These are phyloP conservation scores for Penicillium palitans DNA, from an alignment of 2,329 filamentous ascomycete species.

Conservation along the genomic window DNA sequence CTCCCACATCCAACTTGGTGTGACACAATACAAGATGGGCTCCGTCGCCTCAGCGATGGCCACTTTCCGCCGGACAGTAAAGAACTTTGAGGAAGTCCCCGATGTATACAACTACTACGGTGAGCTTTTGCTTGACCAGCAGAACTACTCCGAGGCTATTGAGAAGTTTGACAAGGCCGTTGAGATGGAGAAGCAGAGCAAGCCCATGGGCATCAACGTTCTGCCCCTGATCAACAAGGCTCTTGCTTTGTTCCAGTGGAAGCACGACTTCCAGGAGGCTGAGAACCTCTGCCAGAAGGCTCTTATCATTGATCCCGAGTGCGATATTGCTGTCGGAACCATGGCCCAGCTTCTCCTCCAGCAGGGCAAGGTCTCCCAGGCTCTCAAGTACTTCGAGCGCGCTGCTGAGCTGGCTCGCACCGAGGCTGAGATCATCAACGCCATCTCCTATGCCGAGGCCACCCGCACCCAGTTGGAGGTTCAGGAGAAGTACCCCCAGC, in stretches of 20 bases:
- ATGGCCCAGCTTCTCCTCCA: conserved; percentile 97
- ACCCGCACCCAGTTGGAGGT: conserved; percentile 94
- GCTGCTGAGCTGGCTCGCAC: conserved; percentile 92
- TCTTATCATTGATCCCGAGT: conserved; percentile 95
- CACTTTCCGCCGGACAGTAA: conserved; percentile 94
- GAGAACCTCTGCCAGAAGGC: conserved; percentile 98
- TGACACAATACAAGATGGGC: conserved; percentile 99
- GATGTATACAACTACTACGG: conserved; percentile 99
- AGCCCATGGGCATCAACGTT: conserved; percentile 96
- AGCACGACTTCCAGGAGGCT: conserved; percentile 90
- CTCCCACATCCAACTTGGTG: conserved; percentile 97
- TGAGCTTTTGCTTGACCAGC: conserved; percentile 92
- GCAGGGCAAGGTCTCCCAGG: conserved; percentile 94
- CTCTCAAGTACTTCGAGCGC: conserved; percentile 94
- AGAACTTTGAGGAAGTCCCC: conserved; percentile 95
- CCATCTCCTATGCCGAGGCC: conserved; percentile 93
- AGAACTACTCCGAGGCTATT: conserved; percentile 91
- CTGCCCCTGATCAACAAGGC: conserved; percentile 98
- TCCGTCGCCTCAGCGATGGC: conserved; percentile 97
- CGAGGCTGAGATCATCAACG: conserved; percentile 93
- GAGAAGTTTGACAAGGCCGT: conserved; percentile 99
- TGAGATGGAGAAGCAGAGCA: conserved; percentile 93
- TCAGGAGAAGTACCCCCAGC: conserved; percentile 79
- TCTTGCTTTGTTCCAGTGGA: conserved; percentile 95
- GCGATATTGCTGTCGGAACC: conserved; percentile 96